A percentile compares a stretch with the other conserved stretches of the same genome.
Evolutionary conservation across 495 filamentous ascomycete genomes (phyloP).

Genomic region (Apiosordaria backusii): DNA sequence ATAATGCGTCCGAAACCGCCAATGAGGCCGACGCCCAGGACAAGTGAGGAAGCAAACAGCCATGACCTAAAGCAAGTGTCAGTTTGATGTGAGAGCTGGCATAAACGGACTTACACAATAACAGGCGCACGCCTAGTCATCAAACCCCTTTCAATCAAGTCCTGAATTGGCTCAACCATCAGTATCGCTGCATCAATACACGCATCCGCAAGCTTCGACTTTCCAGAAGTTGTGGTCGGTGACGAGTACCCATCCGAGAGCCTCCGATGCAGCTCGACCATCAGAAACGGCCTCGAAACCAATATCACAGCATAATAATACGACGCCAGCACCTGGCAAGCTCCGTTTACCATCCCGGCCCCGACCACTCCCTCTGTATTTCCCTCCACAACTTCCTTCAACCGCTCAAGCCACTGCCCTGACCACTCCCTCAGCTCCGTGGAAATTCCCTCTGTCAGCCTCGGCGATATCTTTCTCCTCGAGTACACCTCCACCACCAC

Average conservation of each 20-base stretch:
- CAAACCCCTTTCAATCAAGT: slow-evolving; percentile 30
- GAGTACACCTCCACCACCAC: slow-evolving; percentile 45
- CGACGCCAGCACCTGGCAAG: slow-evolving; percentile 41
- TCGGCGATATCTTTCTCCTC: slow-evolving; percentile 44
- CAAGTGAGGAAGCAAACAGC: slow-evolving; percentile 46
- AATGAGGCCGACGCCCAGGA: slow-evolving; percentile 43
- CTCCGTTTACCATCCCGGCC: slow-evolving; percentile 30
- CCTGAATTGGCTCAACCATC: slow-evolving; percentile 40
- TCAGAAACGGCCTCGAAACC: slow-evolving; percentile 44
- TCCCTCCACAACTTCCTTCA: slow-evolving; percentile 32
- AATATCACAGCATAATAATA: slow-evolving; percentile 50
- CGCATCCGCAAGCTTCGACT: slow-evolving; percentile 43
- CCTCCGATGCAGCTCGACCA: slow-evolving; percentile 44
- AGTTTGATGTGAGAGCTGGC: neutral
- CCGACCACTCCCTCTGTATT: slow-evolving; percentile 11
- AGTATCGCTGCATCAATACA: slow-evolving; percentile 47
- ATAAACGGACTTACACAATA: slow-evolving; percentile 36
- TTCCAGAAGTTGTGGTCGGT: slow-evolving; percentile 18
- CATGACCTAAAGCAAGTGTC: slow-evolving; percentile 33
- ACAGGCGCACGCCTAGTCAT: slow-evolving; percentile 39
- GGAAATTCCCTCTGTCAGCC: slow-evolving; percentile 45
- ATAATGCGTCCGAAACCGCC: slow-evolving; percentile 45
- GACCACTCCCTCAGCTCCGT: slow-evolving; percentile 46
- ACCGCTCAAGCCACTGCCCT: slow-evolving; percentile 33
- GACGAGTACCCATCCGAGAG: slow-evolving; percentile 28